A percentile compares a stretch with the other conserved stretches of the same genome.
phyloP scores from a whole-genome alignment of 768 basidiomycete genomes.

The Mycena olivaceomarginata region DNA sequence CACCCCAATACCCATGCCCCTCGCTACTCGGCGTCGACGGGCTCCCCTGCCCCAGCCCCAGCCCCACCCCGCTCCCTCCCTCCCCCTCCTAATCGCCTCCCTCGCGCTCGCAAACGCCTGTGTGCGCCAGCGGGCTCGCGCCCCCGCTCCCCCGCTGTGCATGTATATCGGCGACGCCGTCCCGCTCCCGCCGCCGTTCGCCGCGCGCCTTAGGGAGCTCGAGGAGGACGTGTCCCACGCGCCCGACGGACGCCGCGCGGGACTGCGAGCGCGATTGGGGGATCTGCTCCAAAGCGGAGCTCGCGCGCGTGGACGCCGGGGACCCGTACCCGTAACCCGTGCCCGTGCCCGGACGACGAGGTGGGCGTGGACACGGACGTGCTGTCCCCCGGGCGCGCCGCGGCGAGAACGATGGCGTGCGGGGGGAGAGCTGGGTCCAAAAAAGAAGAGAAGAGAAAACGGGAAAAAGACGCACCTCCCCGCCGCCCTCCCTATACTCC shows the following conservation, averaged over 20 bases:
- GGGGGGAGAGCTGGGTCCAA: not conserved
- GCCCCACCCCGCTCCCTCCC: slow-evolving; percentile 31
- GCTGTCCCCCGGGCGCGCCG: not conserved
- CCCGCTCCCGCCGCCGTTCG: not conserved
- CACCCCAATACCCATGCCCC: not conserved
- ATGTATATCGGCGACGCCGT: not conserved
- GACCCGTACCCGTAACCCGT: not conserved
- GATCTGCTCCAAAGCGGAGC: not conserved
- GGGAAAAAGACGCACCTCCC: slow-evolving; percentile 9
- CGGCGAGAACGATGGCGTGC: not conserved
- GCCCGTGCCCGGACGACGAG: not conserved
- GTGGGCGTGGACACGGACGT: not conserved
- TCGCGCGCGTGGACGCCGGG: not conserved
- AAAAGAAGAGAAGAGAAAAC: not conserved
- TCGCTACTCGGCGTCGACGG: not conserved
- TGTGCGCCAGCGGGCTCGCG: slow-evolving; percentile 18
- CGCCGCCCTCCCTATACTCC: not conserved
- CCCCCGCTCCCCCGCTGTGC: not conserved
- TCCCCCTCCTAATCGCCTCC: slow-evolving; percentile 38
- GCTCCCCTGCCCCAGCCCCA: not conserved
- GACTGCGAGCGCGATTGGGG: not conserved
- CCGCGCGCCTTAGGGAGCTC: not conserved
- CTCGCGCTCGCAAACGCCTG: slow-evolving; percentile 41
- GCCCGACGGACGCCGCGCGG: not conserved
- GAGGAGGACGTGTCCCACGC: slow-evolving; percentile 13